These are phyloP conservation scores for Chionographis japonica DNA, from an alignment of 106 monocot genomes.

Conservation along the genomic window DNA sequence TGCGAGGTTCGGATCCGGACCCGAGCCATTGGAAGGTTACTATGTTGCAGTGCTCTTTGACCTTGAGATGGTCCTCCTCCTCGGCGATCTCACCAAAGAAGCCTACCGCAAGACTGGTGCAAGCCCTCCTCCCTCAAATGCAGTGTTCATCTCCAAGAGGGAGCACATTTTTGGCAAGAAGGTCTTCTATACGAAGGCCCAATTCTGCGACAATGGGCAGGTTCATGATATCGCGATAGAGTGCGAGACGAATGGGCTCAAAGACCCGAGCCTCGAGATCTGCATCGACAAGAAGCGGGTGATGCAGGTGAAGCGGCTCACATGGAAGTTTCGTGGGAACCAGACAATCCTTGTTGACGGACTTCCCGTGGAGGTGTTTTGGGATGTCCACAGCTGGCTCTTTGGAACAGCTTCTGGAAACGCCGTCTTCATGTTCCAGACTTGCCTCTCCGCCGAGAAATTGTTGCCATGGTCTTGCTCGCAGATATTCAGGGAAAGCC, in stretches of 20 bases:
- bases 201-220: constrained; percentile 26
- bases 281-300: constrained; percentile 33
- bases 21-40: constrained; percentile 41
- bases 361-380: constrained; percentile 43
- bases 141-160: constrained; percentile 18
- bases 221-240: constrained; percentile 37
- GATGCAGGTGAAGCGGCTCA: constrained; percentile 31
- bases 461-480: constrained; percentile 33
- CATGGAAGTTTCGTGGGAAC: constrained; percentile 53
- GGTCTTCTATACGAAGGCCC: constrained; percentile 38
- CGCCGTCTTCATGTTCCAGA: constrained; percentile 53
- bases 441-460: constrained; percentile 21
- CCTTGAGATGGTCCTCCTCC: constrained; percentile 37
- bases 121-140: constrained; percentile 11
- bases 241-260: constrained; percentile 17
- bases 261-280: constrained; percentile 24
- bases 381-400: constrained; percentile 53
- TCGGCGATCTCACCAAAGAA: constrained; percentile 39
- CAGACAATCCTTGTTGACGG: constrained; percentile 45
- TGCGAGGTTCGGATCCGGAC: constrained; percentile 34
- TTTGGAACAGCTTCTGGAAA: constrained; percentile 12
- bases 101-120: constrained; percentile 19
- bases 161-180: constrained; percentile 37
- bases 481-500: constrained; percentile 32
- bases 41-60: constrained; percentile 31